A percentile compares a stretch with the other conserved stretches of the same genome.
Evolutionary conservation across 78 protist species (phyloP).

Genomic region (Isochrysis galbana): DNA sequence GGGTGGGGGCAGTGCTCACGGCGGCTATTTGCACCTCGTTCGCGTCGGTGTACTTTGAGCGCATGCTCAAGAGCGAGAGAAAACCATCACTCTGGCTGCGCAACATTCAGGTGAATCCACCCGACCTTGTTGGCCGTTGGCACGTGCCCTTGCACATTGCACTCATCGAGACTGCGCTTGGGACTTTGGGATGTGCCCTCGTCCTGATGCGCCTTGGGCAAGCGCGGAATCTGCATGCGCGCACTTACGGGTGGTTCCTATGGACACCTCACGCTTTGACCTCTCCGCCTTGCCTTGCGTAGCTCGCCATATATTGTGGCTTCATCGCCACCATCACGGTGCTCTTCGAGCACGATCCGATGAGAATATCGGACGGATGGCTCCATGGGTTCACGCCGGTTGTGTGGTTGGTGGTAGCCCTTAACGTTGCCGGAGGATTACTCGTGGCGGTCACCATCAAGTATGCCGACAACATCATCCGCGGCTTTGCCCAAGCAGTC

Average conservation of each 20-base stretch:
- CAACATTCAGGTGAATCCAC: constrained; percentile 8
- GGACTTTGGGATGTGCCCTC: too few relatives aligned
- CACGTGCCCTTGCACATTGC: too few relatives aligned
- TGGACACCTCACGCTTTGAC: too few relatives aligned
- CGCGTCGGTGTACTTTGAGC: constrained; percentile 18
- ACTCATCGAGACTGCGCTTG: too few relatives aligned
- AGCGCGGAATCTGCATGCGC: too few relatives aligned
- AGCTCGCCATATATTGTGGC: background rate
- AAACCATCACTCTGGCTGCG: constrained; percentile 14
- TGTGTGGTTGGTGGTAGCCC: background rate
- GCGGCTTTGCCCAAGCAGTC: constrained; percentile 17
- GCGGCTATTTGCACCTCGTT: constrained; percentile 1
- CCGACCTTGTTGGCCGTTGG: background rate
- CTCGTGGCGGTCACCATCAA: constrained; percentile 40
- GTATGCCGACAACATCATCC: constrained; percentile 44
- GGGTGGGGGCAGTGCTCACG: background rate
- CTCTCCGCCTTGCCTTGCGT: too few relatives aligned
- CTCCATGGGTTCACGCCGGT: background rate
- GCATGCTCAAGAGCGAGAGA: background rate
- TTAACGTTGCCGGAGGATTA: constrained; percentile 20
- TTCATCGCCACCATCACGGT: background rate
- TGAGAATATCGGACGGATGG: background rate
- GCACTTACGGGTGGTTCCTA: too few relatives aligned
- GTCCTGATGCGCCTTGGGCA: too few relatives aligned
- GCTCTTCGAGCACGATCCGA: background rate